phyloP scores from a whole-genome alignment of 2,329 filamentous ascomycete species.

The Penicillium polonicum region DNA sequence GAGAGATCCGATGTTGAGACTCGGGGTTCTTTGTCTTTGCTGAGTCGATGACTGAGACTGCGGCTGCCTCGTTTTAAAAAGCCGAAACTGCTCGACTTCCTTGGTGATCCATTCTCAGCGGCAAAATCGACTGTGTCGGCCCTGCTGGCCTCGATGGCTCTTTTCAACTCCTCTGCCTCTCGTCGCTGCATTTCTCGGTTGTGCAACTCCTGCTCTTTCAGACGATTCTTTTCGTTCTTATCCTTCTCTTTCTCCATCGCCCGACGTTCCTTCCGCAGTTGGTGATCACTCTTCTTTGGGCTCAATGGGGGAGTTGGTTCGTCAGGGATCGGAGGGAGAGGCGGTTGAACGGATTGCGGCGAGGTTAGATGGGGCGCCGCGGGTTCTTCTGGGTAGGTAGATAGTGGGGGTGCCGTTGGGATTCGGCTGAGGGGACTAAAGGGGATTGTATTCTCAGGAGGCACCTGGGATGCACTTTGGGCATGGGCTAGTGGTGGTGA shows the following conservation, averaged over 20 bases:
- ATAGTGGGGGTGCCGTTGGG: constrained; percentile 51
- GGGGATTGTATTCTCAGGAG: constrained; percentile 37
- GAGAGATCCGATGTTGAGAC: constrained; percentile 29
- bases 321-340: constrained; percentile 34
- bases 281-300: constrained; percentile 62
- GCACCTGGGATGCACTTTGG: constrained; percentile 41
- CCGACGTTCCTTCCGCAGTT: constrained; percentile 63
- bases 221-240: constrained; percentile 56
- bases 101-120: constrained; percentile 41
- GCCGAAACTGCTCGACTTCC: constrained; percentile 52
- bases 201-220: constrained; percentile 55
- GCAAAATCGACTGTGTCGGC: constrained; percentile 56
- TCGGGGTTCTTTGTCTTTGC: constrained; percentile 40
- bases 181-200: constrained; percentile 49
- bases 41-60: constrained; percentile 72
- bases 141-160: constrained; percentile 66
- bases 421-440: constrained; percentile 34
- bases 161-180: constrained; percentile 61
- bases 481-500: constrained; percentile 40
- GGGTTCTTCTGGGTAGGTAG: constrained; percentile 39
- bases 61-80: constrained; percentile 71
- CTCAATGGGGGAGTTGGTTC: constrained; percentile 39
- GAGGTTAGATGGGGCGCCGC: constrained; percentile 21
- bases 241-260: constrained; percentile 49
- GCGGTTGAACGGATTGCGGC: constrained; percentile 16